Evolutionary conservation across 306 rosid species (phyloP), one percentile per base, ranked within the genome.

Genomic region (Abrus precatorius): DNA sequence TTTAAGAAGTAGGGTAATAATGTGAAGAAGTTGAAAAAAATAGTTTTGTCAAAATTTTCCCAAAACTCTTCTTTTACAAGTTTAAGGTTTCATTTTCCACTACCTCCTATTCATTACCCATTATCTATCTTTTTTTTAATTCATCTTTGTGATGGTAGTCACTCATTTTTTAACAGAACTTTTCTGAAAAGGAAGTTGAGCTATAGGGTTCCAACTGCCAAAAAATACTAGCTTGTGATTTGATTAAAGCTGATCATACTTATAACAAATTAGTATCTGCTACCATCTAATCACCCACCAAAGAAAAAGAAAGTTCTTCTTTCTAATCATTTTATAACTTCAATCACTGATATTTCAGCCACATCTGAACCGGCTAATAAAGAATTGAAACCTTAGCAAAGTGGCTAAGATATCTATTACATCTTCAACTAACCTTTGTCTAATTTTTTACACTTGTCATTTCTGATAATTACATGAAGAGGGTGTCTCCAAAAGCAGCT

Each of bases 191-290:
- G 50, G 59, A 85, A 62, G 67, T 88, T 81, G 71, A 74, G 81
- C 69, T 11, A 74, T 45, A 79, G 38, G 65, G 77, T 30, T 81
- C 69, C 86, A 82, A 82, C 89, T 69, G 80, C 86, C 80, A 84
- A 65, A 87, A 82, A 76, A 53, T 45, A 55, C 54, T 87, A 76
- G 68, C 82, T 83, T 84, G 73, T 69, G 83, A 83, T 69, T 83
- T 88, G 76, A 79, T 78, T 83, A 91, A 83, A 81, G 91, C 76
- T 78, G 56, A 60, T 73, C 64, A 86, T 76, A 78, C 84, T 84
- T 84, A 68, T 79, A 85, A 76, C 76, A 54, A 80, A 80, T 78
- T 53, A 74, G 57, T 73, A 66, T 76, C 28, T 84, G 76, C 88
- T 84, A 69, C 81, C 69, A 81, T 83, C 83, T 62, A 77, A 83